Evolutionary conservation across 257 asterid genomes (phyloP).

Genomic region (Solanum gracilifrons): DNA sequence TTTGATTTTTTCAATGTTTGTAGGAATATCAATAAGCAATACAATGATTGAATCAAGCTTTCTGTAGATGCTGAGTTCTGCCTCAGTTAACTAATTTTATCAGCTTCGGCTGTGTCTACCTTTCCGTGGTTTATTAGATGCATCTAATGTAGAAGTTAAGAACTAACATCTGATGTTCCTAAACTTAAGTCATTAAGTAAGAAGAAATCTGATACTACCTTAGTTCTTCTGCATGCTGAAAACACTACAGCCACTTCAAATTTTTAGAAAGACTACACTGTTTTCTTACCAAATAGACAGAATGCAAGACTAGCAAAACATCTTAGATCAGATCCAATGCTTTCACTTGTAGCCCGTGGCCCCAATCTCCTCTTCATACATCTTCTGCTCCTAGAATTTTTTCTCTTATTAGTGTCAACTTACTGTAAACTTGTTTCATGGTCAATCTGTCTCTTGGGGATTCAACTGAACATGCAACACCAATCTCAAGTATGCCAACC

Average conservation of each 20-base stretch:
- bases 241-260: not conserved
- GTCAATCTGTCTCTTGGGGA: conserved; percentile 8
- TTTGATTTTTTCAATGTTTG: not conserved
- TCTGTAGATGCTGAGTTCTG: not conserved
- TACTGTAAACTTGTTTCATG: conserved; percentile 1
- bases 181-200: not conserved
- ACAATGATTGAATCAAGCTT: not conserved
- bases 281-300: not conserved
- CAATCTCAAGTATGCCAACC: conserved; percentile 4
- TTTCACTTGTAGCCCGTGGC: not conserved
- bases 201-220: not conserved
- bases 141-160: not conserved
- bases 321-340: not conserved
- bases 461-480: conserved; percentile 11
- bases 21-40: not conserved
- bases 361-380: not conserved
- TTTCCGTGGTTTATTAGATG: not conserved
- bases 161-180: not conserved
- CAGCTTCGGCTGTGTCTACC: not conserved
- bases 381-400: not conserved
- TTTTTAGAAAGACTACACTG: not conserved
- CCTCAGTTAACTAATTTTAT: not conserved
- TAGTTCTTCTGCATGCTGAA: not conserved
- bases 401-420: not conserved
- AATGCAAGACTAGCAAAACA: not conserved